These are phyloP conservation scores for Sicyos baderoa DNA, from an alignment of 306 rosid genomes.

Conservation along the genomic window DNA sequence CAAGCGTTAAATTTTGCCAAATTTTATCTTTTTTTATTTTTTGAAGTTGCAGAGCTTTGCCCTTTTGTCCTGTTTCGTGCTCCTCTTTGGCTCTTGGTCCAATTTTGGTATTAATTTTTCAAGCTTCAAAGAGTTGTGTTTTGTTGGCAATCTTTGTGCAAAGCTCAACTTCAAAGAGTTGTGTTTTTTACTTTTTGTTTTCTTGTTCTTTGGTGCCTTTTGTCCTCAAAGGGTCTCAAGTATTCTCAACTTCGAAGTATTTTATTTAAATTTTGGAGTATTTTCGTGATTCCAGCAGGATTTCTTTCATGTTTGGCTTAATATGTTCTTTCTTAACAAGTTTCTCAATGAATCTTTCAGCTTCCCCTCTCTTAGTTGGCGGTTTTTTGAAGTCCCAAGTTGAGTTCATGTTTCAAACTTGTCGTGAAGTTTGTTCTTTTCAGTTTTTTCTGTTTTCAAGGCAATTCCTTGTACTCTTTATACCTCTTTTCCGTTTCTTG, in stretches of 20 bases:
- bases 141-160: too few relatives aligned
- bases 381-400: not conserved
- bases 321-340: not conserved
- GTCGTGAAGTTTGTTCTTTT: not conserved
- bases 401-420: not conserved
- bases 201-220: not conserved
- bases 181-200: too few relatives aligned
- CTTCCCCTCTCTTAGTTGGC: not conserved
- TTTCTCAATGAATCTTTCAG: not conserved
- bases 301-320: not conserved
- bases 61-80: too few relatives aligned
- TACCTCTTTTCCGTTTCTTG: not conserved
- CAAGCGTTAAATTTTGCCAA: too few relatives aligned
- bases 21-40: too few relatives aligned
- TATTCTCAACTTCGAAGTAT: not conserved
- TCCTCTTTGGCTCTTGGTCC: too few relatives aligned
- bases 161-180: too few relatives aligned
- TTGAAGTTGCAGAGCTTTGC: too few relatives aligned
- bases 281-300: not conserved
- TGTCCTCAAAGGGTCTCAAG: not conserved
- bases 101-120: too few relatives aligned
- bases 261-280: not conserved
- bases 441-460: not conserved
- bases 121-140: too few relatives aligned
- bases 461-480: not conserved